phyloP scores from a whole-genome alignment of 306 rosid genomes.

The Astragalus glycyphyllos region DNA sequence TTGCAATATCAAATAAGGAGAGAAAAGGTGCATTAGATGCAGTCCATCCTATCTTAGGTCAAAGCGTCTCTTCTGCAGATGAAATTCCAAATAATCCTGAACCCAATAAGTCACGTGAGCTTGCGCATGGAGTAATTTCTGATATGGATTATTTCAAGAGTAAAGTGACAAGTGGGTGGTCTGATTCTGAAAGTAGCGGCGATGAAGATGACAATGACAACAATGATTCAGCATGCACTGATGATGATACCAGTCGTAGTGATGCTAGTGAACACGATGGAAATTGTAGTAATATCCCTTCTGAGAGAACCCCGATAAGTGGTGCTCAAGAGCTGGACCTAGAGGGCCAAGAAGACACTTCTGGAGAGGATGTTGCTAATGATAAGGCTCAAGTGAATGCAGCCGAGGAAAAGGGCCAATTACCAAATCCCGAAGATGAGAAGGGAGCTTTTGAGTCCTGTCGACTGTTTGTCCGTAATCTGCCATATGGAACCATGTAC shows the following conservation, averaged over 20 bases:
- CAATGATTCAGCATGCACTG: constrained; percentile 56
- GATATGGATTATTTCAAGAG: constrained; percentile 92
- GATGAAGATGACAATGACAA: constrained; percentile 42
- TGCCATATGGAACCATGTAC: constrained; percentile 82
- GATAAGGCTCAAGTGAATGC: constrained; percentile 43
- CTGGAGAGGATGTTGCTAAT: constrained; percentile 35
- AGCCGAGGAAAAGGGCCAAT: constrained; percentile 35
- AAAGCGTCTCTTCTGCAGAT: constrained; percentile 43
- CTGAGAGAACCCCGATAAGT: constrained; percentile 35
- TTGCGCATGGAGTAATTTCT: constrained; percentile 54
- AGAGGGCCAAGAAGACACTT: constrained; percentile 38
- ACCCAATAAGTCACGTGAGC: constrained; percentile 39
- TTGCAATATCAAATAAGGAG: constrained; percentile 45
- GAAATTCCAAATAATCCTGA: constrained; percentile 31
- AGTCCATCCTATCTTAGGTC: constrained; percentile 34
- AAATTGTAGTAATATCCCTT: constrained; percentile 35
- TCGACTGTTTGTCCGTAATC: constrained; percentile 89
- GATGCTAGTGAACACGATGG: constrained; percentile 32
- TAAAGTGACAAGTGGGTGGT: constrained; percentile 75
- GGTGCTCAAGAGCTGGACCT: constrained; percentile 41
- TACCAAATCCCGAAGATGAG: constrained; percentile 51
- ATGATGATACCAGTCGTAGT: constrained; percentile 39
- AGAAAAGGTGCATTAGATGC: constrained; percentile 38
- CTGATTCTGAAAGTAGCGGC: constrained; percentile 74
- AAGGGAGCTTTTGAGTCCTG: constrained; percentile 60